Conservation (phyloP, 768 basidiomycete species). For the Collybia sordida region DNA sequence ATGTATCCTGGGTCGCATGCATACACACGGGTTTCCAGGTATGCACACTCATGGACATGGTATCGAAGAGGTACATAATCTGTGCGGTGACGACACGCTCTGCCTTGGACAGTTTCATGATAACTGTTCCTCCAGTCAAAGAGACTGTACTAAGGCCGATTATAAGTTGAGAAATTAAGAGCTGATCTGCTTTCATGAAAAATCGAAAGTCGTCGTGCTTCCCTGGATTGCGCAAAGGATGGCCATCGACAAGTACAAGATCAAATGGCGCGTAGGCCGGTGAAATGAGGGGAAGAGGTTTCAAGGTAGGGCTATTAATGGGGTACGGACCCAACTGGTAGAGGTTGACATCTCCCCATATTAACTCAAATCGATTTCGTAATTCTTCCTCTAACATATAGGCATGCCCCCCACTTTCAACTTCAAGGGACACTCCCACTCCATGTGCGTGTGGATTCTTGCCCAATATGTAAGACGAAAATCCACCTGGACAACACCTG, state of each 20-base stretch:
- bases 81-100: conserved; percentile 21
- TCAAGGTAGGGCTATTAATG: not conserved
- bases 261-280: conserved; percentile 11
- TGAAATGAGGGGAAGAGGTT: not conserved
- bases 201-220: conserved; percentile 3
- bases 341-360: conserved; percentile 22
- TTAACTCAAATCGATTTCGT: conserved; percentile 19
- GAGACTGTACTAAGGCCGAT: conserved; percentile 16
- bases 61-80: conserved; percentile 22
- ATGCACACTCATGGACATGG: conserved; percentile 13
- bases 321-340: conserved; percentile 16
- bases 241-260: conserved; percentile 21
- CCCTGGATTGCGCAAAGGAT: conserved; percentile 15
- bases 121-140: conserved; percentile 13
- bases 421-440: conserved; percentile 22
- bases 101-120: conserved; percentile 20
- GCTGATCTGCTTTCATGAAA: conserved; percentile 12
- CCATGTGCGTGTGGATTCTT: conserved; percentile 20
- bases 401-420: conserved; percentile 22
- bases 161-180: conserved; percentile 23
- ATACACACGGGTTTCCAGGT: conserved; percentile 20
- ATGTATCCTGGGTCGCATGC: conserved; percentile 21
- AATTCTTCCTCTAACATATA: conserved; percentile 19
- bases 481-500: conserved; percentile 30
- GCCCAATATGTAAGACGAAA: conserved; percentile 25